Base-by-base conservation (phyloP, 2,329 filamentous ascomycete species). In the Fusarium sp. region DNA sequence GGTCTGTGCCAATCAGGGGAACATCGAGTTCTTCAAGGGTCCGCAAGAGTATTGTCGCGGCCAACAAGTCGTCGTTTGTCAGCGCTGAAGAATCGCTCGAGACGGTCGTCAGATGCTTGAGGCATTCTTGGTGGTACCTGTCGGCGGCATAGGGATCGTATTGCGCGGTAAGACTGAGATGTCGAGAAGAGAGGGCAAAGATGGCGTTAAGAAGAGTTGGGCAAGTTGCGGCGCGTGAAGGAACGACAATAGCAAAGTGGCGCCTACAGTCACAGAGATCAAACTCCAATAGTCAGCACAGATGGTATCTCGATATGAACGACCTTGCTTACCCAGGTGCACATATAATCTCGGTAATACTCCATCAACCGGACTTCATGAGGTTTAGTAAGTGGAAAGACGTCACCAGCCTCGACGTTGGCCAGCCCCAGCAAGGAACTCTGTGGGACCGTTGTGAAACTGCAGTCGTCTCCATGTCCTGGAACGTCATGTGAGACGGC, bases 151-250 rank as follows among this genome's bases (percentile, higher is more conserved):
- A 83, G 79, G 81, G 62, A 73, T 90, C 86, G 72, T 87, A 88
- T 35, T 88, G 83, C 3, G 68, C 68, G 48, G 69, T 68, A 20
- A 77, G 67, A 56, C 85, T 88, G 41, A 90, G 79, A 75, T 91
- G 89, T 41, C 88, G 83, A 4, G 88, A 87, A 0, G 89, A 86
- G 5, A 90, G 82, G 2, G 89, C 89, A 48, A 90, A 85, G 30
- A 91, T 89, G 25, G 89, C 88, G 64, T 90, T 89, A 14, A 90
- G 82, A 5, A 91, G 82, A 3, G 87, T 86, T 0, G 86, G 86
- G 62, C 85, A 89, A 2, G 81, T 84, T 14, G 84, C 84, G 5
- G 89, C 88, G 23, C 87, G 83, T 64, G 87, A 84, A 0, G 89
- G 89, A 0, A 91, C 88, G 7, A 88, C 81, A 0, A 85, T 82